Conservation (phyloP, 2,329 filamentous ascomycete genomes). For the Colletotrichum sp. region DNA sequence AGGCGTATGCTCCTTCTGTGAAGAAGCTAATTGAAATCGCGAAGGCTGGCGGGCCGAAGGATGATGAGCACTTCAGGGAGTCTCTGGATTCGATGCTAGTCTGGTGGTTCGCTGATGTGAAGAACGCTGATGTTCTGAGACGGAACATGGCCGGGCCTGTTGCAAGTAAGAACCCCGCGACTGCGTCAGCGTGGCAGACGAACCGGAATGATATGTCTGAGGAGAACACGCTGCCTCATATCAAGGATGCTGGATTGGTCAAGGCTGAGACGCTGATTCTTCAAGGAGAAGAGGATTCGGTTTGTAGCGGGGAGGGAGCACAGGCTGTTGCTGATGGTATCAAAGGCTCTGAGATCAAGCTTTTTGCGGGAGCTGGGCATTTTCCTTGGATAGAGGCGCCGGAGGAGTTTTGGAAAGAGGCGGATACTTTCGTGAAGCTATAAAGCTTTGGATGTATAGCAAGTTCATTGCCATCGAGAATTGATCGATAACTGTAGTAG, state of each 20-base stretch:
- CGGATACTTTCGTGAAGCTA: not conserved
- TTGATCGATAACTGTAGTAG: too few relatives aligned
- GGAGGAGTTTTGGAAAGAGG: rapidly evolving
- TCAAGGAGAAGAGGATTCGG: not conserved
- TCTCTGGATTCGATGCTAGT: not conserved
- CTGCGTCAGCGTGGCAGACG: not conserved
- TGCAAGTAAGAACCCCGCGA: not conserved
- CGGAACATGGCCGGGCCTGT: not conserved
- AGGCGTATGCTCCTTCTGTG: not conserved
- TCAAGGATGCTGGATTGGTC: not conserved
- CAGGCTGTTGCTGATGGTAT: not conserved
- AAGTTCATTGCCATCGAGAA: too few relatives aligned
- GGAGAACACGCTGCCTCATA: not conserved
- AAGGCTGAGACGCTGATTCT: not conserved
- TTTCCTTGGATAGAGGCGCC: not conserved
- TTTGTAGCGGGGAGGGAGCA: not conserved
- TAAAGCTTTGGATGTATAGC: too few relatives aligned
- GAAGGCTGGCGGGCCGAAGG: rapidly evolving
- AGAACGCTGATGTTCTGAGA: not conserved
- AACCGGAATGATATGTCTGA: not conserved
- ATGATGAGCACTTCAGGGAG: not conserved
- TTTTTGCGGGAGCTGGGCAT: not conserved
- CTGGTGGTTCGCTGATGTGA: not conserved
- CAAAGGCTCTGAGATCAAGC: not conserved
- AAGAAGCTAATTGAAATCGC: not conserved